These are phyloP conservation scores for Echinosophora koreensis DNA, from an alignment of 306 rosid genomes.

Conservation along the genomic window DNA sequence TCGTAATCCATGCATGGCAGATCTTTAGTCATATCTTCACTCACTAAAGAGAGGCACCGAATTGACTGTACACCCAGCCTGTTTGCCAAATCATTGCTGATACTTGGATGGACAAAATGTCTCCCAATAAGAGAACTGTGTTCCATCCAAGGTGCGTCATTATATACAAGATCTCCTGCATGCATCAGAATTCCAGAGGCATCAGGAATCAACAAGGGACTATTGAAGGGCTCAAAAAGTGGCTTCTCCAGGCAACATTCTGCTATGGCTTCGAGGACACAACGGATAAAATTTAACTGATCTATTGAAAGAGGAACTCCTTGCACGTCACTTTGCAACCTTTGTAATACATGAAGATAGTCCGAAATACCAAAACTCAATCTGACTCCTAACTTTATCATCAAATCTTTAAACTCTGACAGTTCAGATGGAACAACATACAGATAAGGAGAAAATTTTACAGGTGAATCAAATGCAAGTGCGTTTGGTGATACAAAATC, in stretches of 20 bases:
- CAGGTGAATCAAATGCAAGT: constrained; percentile 98
- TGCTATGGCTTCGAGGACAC: constrained; percentile 91
- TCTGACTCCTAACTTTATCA: constrained; percentile 79
- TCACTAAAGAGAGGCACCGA: constrained; percentile 88
- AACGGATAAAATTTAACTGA: constrained; percentile 80
- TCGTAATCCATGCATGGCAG: constrained; percentile 89
- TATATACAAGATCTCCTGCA: constrained; percentile 79
- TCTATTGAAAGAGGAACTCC: constrained; percentile 79
- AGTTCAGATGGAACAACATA: constrained; percentile 96
- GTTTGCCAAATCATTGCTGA: constrained; percentile 90
- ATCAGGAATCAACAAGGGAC: constrained; percentile 83
- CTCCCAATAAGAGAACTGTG: constrained; percentile 73
- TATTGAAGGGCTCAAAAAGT: constrained; percentile 60
- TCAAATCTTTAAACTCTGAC: constrained; percentile 80
- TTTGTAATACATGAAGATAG: constrained; percentile 77
- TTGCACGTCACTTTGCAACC: constrained; percentile 74
- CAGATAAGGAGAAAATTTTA: constrained; percentile 91
- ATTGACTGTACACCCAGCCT: constrained; percentile 86
- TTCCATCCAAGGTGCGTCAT: constrained; percentile 99
- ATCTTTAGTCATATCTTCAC: constrained; percentile 87
- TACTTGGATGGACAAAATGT: constrained; percentile 82
- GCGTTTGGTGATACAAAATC: constrained; percentile 84
- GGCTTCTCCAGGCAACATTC: constrained; percentile 81
- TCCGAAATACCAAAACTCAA: constrained; percentile 78
- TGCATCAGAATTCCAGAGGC: constrained; percentile 77